phyloP scores from a whole-genome alignment of 1,139 yeast genomes.

The Yamadazyma atlantica region DNA sequence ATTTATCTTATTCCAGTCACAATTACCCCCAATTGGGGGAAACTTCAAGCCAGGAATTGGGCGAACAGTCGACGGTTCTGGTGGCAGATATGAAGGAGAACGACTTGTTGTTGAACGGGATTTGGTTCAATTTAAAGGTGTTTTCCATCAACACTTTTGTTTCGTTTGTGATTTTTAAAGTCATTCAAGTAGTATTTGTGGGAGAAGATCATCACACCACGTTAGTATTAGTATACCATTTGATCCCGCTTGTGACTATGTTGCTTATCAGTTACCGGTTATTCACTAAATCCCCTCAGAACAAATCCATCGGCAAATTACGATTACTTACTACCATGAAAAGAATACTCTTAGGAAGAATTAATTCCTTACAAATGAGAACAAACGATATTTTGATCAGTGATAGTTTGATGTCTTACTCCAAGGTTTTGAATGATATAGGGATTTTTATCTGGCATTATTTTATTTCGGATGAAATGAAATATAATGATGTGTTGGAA shows the following conservation, averaged over 20 bases:
- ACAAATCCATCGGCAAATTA: conserved; percentile 34
- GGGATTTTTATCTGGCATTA: conserved; percentile 44
- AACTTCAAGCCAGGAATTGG: conserved; percentile 19
- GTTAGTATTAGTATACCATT: conserved; percentile 15
- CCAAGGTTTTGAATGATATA: conserved; percentile 72
- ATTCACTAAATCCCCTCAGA: conserved; percentile 15
- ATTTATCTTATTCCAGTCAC: conserved; percentile 39
- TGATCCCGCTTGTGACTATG: conserved; percentile 22
- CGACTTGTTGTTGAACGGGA: conserved; percentile 29
- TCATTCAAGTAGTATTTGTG: conserved; percentile 17
- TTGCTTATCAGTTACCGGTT: conserved; percentile 17
- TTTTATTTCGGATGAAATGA: conserved; percentile 23
- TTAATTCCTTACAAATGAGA: conserved; percentile 56
- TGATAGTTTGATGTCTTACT: conserved; percentile 78
- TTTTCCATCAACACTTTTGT: conserved; percentile 21
- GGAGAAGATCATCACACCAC: conserved; percentile 12
- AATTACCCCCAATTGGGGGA: conserved; percentile 32
- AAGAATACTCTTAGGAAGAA: conserved; percentile 55
- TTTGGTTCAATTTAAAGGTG: conserved; percentile 27
- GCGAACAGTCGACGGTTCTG: conserved; percentile 34
- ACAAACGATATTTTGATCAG: conserved; percentile 78
- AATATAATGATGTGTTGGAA: conserved; percentile 41
- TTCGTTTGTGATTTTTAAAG: conserved; percentile 23
- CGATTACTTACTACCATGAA: conserved; percentile 48
- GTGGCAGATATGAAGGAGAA: conserved; percentile 36